Conservation (phyloP, 495 filamentous ascomycete species). For the Physcia stellaris region DNA sequence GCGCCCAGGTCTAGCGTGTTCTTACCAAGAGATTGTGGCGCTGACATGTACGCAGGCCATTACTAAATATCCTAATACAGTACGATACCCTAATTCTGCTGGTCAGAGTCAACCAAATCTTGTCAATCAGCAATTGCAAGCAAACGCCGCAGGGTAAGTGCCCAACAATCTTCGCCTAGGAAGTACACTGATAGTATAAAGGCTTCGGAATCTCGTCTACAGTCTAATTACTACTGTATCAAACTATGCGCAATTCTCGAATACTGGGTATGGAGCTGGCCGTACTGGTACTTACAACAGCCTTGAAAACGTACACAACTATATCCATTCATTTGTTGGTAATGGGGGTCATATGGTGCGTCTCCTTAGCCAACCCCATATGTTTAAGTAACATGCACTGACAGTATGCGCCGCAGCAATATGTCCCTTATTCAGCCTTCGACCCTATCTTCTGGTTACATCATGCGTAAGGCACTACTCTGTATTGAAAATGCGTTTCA, state of each 20-base stretch:
- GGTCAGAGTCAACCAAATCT: conserved; percentile 12
- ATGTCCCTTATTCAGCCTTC: conserved; percentile 51
- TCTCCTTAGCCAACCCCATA: too few species aligned
- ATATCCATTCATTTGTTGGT: conserved; percentile 41
- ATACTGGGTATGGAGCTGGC: conserved; percentile 12
- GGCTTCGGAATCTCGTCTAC: conserved; percentile 10
- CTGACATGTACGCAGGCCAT: conserved; percentile 2
- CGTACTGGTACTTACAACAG: conserved; percentile 8
- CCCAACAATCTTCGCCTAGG: background rate
- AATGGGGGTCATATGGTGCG: conserved; percentile 53
- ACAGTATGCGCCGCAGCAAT: background rate
- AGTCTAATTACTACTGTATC: conserved; percentile 10
- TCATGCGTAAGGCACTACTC: conserved; percentile 21
- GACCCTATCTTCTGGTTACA: conserved; percentile 68
- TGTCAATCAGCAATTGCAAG: conserved; percentile 9
- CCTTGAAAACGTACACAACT: conserved; percentile 39
- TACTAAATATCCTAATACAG: conserved; percentile 7
- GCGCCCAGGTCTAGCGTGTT: background rate
- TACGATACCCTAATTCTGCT: conserved; percentile 10
- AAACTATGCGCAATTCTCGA: conserved; percentile 14
- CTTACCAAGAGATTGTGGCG: too few species aligned
- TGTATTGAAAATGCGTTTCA: background rate
- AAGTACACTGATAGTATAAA: too few species aligned
- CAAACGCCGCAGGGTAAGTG: conserved; percentile 12
- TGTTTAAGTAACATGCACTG: too few species aligned